phyloP scores from a whole-genome alignment of 129 eudicot species.

The Tagetes patula region DNA sequence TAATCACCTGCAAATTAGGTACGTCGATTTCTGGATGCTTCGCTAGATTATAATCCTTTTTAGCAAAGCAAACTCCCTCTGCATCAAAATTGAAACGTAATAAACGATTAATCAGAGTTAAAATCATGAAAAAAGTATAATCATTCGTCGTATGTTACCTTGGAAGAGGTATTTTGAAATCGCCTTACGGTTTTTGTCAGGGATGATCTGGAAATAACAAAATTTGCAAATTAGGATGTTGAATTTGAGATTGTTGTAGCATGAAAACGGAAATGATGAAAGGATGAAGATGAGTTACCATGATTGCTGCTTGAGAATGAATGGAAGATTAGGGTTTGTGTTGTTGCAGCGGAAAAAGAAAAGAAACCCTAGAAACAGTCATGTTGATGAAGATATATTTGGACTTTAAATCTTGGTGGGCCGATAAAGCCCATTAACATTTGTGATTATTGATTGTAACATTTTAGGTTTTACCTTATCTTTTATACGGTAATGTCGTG shows the following conservation, averaged over 20 bases:
- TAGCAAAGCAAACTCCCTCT: conserved; percentile 93
- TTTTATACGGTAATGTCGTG: too few species aligned
- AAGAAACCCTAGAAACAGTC: background rate
- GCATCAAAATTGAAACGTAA: background rate
- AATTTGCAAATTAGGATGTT: too few species aligned
- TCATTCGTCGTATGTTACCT: conserved; percentile 33
- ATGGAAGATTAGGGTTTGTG: background rate
- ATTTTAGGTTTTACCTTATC: too few species aligned
- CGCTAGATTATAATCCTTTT: conserved; percentile 75
- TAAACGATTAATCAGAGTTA: background rate
- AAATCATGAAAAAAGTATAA: background rate
- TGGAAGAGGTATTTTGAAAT: conserved; percentile 85
- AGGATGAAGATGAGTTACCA: conserved; percentile 18
- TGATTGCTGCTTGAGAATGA: conserved; percentile 15
- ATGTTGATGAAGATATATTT: background rate
- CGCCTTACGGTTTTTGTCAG: conserved; percentile 84
- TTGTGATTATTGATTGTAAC: too few species aligned
- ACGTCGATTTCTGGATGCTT: conserved; percentile 93
- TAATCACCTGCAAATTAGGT: conserved; percentile 85
- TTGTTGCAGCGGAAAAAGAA: background rate
- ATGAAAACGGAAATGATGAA: background rate
- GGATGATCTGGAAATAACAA: conserved; percentile 51
- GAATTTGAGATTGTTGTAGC: background rate
- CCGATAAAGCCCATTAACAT: background rate
- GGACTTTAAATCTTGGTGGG: background rate